Conservation (phyloP, 1,139 yeast species). For the Taphrina wiesneri region DNA sequence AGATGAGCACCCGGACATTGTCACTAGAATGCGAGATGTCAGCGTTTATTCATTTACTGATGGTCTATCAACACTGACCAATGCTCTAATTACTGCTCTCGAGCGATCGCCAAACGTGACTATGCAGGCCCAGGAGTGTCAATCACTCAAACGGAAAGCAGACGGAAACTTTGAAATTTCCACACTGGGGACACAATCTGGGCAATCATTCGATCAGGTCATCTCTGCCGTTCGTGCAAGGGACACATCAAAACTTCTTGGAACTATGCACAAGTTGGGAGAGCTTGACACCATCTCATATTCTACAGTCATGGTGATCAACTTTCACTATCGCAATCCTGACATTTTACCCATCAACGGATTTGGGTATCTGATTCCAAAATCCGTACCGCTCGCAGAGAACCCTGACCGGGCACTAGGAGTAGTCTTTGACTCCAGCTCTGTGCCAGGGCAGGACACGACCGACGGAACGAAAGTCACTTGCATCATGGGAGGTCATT, state of each 20-base stretch:
- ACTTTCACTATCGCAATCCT: slow-evolving; percentile 57
- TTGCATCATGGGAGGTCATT: slow-evolving; percentile 87
- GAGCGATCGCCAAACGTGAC: neutral
- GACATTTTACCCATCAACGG: slow-evolving; percentile 51
- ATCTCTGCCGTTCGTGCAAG: slow-evolving; percentile 38
- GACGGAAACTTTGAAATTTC: neutral
- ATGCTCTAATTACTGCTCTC: slow-evolving; percentile 28
- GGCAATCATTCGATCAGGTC: slow-evolving; percentile 32
- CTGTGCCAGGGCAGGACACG: slow-evolving; percentile 43
- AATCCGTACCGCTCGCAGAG: slow-evolving; percentile 45
- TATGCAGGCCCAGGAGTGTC: neutral
- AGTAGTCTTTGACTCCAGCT: slow-evolving; percentile 84
- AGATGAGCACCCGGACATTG: slow-evolving; percentile 30
- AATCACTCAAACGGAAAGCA: neutral
- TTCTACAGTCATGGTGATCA: slow-evolving; percentile 61
- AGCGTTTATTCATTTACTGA: slow-evolving; percentile 38
- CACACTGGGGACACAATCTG: neutral
- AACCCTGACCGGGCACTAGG: slow-evolving; percentile 73
- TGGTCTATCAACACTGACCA: slow-evolving; percentile 38
- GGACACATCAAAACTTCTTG: slow-evolving; percentile 29
- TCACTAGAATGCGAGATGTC: slow-evolving; percentile 33
- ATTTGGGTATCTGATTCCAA: slow-evolving; percentile 88
- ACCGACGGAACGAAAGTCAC: slow-evolving; percentile 66
- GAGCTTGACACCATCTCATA: slow-evolving; percentile 48
- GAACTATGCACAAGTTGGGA: slow-evolving; percentile 9